Conservation (phyloP, 768 basidiomycete species). For the Mrakia hoshinonis region DNA sequence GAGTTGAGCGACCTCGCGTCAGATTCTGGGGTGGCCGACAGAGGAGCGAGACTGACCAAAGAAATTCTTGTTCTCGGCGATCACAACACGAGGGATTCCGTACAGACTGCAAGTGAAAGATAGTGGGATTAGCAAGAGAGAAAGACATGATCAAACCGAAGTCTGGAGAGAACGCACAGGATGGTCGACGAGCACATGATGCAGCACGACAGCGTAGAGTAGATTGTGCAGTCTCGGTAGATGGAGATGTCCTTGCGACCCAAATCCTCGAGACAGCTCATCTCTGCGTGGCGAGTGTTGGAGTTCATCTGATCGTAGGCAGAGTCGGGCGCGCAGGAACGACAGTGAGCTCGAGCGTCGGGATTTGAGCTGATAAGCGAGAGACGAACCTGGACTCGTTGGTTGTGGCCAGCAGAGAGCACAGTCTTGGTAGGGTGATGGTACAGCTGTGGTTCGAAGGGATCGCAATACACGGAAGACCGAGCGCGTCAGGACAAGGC, state of each 20-base stretch:
- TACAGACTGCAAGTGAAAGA: neutral
- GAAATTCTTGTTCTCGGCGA: constrained; percentile 28
- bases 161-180: neutral
- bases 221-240: constrained; percentile 20
- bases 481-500: no score
- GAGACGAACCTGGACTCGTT: constrained; percentile 22
- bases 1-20: neutral
- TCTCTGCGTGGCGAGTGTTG: constrained; percentile 27
- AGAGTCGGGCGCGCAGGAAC: neutral
- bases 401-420: constrained; percentile 28
- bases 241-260: constrained; percentile 6
- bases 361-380: neutral
- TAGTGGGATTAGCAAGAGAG: neutral
- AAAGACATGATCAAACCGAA: no score
- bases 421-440: constrained; percentile 27
- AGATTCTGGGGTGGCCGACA: neutral
- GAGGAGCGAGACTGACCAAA: neutral
- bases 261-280: constrained; percentile 23
- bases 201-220: constrained; percentile 16
- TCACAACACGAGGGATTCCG: constrained; percentile 15
- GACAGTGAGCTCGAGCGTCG: neutral
- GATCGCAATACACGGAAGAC: neutral
- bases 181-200: constrained; percentile 16
- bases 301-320: constrained; percentile 8
- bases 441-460: constrained; percentile 6